Base-by-base conservation (phyloP, 2,329 filamentous ascomycete genomes). In the Fusarium brevicatenulatum region DNA sequence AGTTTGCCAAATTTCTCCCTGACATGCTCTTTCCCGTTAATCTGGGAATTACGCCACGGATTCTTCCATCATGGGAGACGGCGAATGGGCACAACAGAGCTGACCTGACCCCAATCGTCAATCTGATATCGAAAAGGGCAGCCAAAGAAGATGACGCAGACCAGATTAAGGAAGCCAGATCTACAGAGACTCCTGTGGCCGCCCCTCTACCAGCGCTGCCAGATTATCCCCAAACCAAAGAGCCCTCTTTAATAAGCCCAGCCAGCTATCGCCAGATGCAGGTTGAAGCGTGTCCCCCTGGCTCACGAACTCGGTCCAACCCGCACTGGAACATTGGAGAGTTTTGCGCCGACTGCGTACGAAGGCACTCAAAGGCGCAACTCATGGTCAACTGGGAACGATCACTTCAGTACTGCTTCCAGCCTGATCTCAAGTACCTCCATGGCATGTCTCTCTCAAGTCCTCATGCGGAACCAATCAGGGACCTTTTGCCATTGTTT, bases 21-120 rank as follows among this genome's bases (percentile, higher is more conserved):
- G 90, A 95, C 71, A 95, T 97, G 93, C 90, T 94, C 71, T 82
- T 97, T 25, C 92, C 93, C 0, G 93, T 97, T 83, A 97, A 97
- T 78, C 86, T 93, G 25, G 89, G 92, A 23, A 65, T 73, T 15
- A 70, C 76, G 12, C 82, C 82, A 21, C 79, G 82, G 9, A 74
- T 83, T n/a, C 72, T 83, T 9, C 81, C 82, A 3, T 90, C 93
- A 0, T 91, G 91, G 83, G 90, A 93, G 63, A 89, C 93, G 64
- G 85, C 73, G 21, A 74, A 77, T 44, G 68, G 70, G 9, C 65
- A 74, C 34, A 68, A 37, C n/a, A 63, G 72, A 46, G 75, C 68
- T 46, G 76, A 78, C 39, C 50, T 81, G 21, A 72, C 78, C 12
- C 77, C 76, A 1, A 73, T 81, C 39, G 76, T 73, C 40, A 78